phyloP scores from a whole-genome alignment of 2,329 filamentous ascomycete genomes.

The Bipolaris gigantea region DNA sequence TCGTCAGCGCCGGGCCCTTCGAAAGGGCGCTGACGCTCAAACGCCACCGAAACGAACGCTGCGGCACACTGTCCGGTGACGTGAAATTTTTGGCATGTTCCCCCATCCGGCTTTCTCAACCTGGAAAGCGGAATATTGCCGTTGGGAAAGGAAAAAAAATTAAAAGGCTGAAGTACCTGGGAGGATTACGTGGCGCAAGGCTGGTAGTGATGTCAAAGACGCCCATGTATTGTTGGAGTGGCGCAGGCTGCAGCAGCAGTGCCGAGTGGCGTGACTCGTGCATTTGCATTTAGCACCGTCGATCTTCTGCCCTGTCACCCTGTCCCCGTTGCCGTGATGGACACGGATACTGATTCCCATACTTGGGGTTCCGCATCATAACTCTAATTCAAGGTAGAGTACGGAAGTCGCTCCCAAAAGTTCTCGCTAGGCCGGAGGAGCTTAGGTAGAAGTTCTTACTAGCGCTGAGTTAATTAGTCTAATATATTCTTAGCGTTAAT shows the following conservation, averaged over 20 bases:
- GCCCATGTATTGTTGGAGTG: constrained; percentile 24
- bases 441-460: too few relatives aligned
- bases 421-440: too few relatives aligned
- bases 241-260: constrained; percentile 1
- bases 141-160: neutral
- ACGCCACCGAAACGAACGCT: constrained; percentile 33
- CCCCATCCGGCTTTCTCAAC: neutral
- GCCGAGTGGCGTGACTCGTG: constrained; percentile 6
- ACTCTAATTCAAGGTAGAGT: neutral
- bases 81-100: neutral
- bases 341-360: neutral
- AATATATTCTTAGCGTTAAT: too few relatives aligned
- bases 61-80: constrained; percentile 4
- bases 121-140: neutral
- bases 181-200: constrained; percentile 6
- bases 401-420: too few relatives aligned
- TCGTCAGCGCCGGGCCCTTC: constrained; percentile 35
- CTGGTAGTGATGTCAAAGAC: constrained; percentile 15
- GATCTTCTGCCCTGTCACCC: constrained; percentile 9
- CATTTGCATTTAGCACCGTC: constrained; percentile 9
- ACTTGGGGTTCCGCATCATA: neutral
- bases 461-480: too few relatives aligned
- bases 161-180: neutral
- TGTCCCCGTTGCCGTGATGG: neutral
- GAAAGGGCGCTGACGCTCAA: constrained; percentile 21